phyloP scores from a whole-genome alignment of 345 rosid genomes.

The Citrus mangshanensis region DNA sequence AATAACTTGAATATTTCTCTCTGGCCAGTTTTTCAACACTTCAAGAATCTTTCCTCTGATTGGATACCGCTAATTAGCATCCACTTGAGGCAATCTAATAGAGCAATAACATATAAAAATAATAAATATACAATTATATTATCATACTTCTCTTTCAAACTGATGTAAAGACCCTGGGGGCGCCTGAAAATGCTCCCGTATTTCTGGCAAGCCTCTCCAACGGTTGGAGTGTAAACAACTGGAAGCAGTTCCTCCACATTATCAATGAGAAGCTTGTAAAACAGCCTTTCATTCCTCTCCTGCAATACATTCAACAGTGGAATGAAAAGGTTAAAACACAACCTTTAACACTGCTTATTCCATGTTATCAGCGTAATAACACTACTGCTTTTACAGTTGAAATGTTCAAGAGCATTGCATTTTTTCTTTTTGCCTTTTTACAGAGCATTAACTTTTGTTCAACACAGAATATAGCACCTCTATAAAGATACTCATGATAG shows the following conservation, averaged over 20 bases:
- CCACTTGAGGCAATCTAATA: constrained; percentile 4
- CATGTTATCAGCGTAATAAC: neutral
- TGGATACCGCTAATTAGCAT: constrained; percentile 11
- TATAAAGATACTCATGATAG: neutral
- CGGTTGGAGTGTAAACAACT: constrained; percentile 92
- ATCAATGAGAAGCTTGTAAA: constrained; percentile 90
- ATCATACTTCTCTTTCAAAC: constrained; percentile 85
- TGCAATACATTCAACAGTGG: constrained; percentile 25
- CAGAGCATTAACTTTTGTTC: neutral
- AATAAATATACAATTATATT: neutral
- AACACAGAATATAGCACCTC: neutral
- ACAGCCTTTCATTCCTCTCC: constrained; percentile 92
- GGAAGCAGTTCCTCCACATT: constrained; percentile 93
- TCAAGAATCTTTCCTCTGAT: constrained; percentile 86
- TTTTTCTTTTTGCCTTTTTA: too few relatives aligned
- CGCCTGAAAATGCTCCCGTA: constrained; percentile 92
- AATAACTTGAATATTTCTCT: constrained; percentile 86
- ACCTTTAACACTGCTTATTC: neutral
- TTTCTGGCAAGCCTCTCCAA: constrained; percentile 97
- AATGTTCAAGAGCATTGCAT: neutral
- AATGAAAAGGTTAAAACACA: neutral
- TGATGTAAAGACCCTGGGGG: constrained; percentile 93
- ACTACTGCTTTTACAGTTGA: neutral
- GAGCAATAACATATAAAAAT: neutral
- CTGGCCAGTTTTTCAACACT: constrained; percentile 94